Conservation (phyloP, 768 basidiomycete genomes). For the Atractiella rhizophila region DNA sequence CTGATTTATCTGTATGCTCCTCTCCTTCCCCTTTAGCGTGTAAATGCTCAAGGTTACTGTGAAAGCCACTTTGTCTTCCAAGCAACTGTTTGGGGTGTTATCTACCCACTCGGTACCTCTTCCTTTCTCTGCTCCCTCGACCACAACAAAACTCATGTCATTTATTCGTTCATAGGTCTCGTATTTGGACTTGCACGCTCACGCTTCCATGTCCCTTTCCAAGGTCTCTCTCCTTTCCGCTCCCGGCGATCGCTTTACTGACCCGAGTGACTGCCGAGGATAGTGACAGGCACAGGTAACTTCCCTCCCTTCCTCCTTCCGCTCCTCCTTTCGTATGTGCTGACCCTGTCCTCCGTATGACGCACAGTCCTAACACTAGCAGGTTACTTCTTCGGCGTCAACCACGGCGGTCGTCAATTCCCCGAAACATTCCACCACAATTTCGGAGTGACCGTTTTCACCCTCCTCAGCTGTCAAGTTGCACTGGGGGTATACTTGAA, state of each 20-base stretch:
- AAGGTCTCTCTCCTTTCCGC: conserved; percentile 34
- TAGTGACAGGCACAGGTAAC: no score
- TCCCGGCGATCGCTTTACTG: no score
- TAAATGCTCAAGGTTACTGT: no score
- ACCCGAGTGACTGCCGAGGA: no score
- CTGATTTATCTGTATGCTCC: no score
- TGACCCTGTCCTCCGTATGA: no score
- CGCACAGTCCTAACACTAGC: no score
- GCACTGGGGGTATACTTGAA: conserved; percentile 67
- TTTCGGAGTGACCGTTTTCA: conserved; percentile 47
- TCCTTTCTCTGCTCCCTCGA: neutral
- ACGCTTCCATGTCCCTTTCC: conserved; percentile 72
- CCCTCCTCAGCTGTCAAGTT: conserved; percentile 40
- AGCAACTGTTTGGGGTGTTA: conserved; percentile 74
- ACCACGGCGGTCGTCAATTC: conserved; percentile 60
- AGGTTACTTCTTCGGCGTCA: conserved; percentile 59
- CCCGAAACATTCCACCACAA: conserved; percentile 44
- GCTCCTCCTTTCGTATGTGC: no score
- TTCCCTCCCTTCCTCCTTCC: no score
- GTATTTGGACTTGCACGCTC: conserved; percentile 29
- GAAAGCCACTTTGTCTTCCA: no score
- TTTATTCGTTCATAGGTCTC: conserved; percentile 18
- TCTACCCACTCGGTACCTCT: conserved; percentile 41
- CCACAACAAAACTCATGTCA: neutral
- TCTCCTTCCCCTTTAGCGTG: no score